phyloP scores from a whole-genome alignment of 352 stramenopile genomes.

The Pythium monospermum region DNA sequence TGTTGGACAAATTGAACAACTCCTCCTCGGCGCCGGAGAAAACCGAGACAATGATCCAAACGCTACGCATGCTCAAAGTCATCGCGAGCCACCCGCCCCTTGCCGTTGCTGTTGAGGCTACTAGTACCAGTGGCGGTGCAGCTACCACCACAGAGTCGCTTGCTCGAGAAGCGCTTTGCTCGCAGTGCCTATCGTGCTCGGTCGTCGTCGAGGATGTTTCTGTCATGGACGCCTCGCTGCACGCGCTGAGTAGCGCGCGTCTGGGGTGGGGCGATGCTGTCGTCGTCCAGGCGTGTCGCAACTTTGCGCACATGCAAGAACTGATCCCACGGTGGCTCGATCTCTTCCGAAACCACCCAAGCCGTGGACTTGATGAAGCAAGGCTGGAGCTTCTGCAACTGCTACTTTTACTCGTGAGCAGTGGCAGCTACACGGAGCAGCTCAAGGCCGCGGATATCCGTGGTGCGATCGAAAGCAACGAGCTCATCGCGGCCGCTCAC shows the following conservation, averaged over 20 bases:
- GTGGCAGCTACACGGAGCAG: conserved; percentile 41
- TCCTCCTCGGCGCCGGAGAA: background rate
- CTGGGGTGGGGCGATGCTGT: conserved; percentile 24
- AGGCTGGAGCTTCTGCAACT: conserved; percentile 47
- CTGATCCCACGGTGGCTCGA: conserved; percentile 34
- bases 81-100: background rate
- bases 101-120: no score
- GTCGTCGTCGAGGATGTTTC: background rate
- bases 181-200: conserved; percentile 7
- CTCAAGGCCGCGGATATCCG: conserved; percentile 50
- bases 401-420: conserved; percentile 50
- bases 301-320: conserved; percentile 11
- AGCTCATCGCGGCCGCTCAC: conserved; percentile 36
- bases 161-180: background rate
- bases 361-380: conserved; percentile 17
- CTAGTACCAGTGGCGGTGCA: no score
- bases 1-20: background rate
- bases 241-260: conserved; percentile 3
- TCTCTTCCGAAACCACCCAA: conserved; percentile 32
- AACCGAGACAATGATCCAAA: background rate
- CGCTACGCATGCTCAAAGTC: conserved; percentile 8
- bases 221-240: conserved; percentile 7
- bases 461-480: conserved; percentile 52
- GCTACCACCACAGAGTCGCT: background rate
- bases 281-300: conserved; percentile 25